Evolutionary conservation across 2,329 filamentous ascomycete species (phyloP), one percentile per base, ranked within the genome.

Genomic region (Geosmithia putterillii): DNA sequence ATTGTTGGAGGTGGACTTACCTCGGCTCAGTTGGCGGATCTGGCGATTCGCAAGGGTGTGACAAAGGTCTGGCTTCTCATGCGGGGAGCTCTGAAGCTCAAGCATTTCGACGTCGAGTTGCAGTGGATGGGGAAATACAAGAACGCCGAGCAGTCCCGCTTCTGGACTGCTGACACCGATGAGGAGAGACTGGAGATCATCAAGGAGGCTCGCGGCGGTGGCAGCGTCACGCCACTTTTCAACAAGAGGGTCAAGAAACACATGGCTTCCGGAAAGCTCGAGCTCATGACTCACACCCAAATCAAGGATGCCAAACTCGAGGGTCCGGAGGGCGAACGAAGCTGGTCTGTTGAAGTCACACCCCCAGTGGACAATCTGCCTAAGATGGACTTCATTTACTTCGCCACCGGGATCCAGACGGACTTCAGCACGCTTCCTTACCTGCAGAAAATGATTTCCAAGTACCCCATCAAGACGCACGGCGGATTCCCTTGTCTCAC

Each of bases 51-150:
- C 8, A 68, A 69, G 20, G 81, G 83, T 0, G 78, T 86, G 1
- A 70, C 65, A 1, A 82, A 78, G 48, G 79, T 89, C 0, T 84
- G 73, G 67, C 74, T 84, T 42, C 54, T 90, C 21, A 79, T 88
- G 73, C 71, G 86, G 1, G 68, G 73, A 0, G 61, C 65, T 0
- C 52, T 72, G 12, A 64, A 66, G 51, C 71, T 86, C 41, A 90
- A 90, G 59, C 79, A 82, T 46, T 90, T 90, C 50, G 86, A 90
- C 51, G 72, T 90, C 20, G 76, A 80, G 45, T 68, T 90, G 2
- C 71, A 75, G 40, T 92, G 86, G 86, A 83, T 90, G 59, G 83
- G 81, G 9, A 90, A 90, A 56, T 90, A 84, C 58, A 79, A 81
- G 44, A 90, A 90, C 56, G 74, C 78, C 43, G 78, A 85, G 50